Conservation (phyloP, 2,329 filamentous ascomycete genomes). For the Scopulariopsis brevicaulis region DNA sequence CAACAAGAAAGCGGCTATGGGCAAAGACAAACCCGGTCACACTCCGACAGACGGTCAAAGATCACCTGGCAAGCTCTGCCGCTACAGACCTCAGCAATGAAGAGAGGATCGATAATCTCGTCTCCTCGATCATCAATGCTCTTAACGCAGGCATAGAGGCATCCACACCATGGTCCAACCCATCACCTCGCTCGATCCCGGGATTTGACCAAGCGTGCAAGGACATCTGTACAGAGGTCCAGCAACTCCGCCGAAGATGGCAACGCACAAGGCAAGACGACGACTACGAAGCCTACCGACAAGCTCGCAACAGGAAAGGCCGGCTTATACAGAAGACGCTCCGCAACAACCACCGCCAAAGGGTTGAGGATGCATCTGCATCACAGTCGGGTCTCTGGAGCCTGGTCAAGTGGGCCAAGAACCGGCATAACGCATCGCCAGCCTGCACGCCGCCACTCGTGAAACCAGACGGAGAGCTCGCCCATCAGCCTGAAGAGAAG, state of each 20-base stretch:
- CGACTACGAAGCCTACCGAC: conserved; percentile 9
- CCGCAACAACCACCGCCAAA: conserved; percentile 6
- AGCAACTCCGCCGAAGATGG: conserved; percentile 6
- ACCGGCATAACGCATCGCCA: not conserved
- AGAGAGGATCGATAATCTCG: too few relatives aligned
- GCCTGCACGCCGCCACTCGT: not conserved
- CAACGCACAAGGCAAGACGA: too few relatives aligned
- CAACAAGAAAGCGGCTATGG: too few relatives aligned
- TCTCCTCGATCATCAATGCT: too few relatives aligned
- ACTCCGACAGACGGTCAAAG: too few relatives aligned
- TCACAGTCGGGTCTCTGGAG: not conserved
- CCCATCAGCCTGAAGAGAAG: not conserved
- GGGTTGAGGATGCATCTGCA: not conserved
- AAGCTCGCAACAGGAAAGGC: conserved; percentile 11
- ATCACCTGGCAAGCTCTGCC: too few relatives aligned
- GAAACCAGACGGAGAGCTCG: too few relatives aligned
- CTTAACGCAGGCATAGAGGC: conserved; percentile 11
- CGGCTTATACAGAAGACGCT: conserved; percentile 10
- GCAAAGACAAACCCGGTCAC: too few relatives aligned
- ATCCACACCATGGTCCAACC: conserved; percentile 14
- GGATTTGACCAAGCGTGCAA: conserved; percentile 13
- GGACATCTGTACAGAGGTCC: conserved; percentile 5
- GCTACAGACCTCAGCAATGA: too few relatives aligned
- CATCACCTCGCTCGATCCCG: conserved; percentile 10
- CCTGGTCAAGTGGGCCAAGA: conserved; percentile 2